These are phyloP conservation scores for Wickerhamomyces sydowiorum DNA, from an alignment of 805 yeast genomes.

Conservation along the genomic window DNA sequence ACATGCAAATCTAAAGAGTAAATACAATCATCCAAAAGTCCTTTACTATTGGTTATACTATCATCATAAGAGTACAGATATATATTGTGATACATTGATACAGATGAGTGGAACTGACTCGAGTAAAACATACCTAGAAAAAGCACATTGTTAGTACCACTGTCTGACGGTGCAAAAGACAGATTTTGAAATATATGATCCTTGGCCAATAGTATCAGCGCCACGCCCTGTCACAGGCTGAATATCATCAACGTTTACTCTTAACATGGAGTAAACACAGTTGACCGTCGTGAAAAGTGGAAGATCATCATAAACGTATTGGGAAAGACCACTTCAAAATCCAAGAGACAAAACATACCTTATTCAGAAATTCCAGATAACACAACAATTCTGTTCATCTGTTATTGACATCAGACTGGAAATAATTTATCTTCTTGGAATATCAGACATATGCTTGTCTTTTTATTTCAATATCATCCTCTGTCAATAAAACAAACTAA, in stretches of 20 bases:
- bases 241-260: constrained; percentile 60
- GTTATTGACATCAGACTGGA: constrained; percentile 45
- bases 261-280: constrained; percentile 49
- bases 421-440: constrained; percentile 55
- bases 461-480: constrained; percentile 64
- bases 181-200: background rate
- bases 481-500: constrained; percentile 31
- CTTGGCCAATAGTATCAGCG: constrained; percentile 24
- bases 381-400: constrained; percentile 4
- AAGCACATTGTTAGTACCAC: background rate
- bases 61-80: background rate
- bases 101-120: background rate
- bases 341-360: constrained; percentile 7
- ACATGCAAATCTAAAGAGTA: constrained; percentile 16
- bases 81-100: background rate
- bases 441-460: constrained; percentile 99
- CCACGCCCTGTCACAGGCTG: constrained; percentile 89
- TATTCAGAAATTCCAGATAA: constrained; percentile 3
- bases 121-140: background rate
- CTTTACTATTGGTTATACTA: constrained; percentile 2
- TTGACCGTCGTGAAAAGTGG: constrained; percentile 71
- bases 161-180: background rate
- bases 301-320: constrained; percentile 47
- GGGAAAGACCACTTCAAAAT: background rate
- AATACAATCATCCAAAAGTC: constrained; percentile 2